Evolutionary conservation across 805 yeast genomes (phyloP).

Genomic region (Grigorovia transvaalensis): DNA sequence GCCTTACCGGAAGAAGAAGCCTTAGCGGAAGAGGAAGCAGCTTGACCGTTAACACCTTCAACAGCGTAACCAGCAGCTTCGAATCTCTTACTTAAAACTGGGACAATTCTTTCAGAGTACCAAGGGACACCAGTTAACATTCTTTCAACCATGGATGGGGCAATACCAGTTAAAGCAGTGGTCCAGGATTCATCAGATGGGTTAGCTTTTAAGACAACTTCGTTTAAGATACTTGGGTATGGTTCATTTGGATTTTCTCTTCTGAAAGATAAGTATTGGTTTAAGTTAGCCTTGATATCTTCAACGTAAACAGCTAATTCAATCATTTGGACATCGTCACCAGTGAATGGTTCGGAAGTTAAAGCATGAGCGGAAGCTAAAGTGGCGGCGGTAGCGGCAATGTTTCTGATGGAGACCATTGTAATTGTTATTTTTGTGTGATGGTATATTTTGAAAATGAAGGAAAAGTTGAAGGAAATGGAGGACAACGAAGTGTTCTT

Average conservation of each 20-base stretch:
- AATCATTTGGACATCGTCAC: slow-evolving; percentile 2
- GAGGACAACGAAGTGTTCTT: too few species aligned
- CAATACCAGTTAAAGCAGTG: slow-evolving; percentile 18
- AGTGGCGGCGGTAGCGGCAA: slow-evolving; percentile 3
- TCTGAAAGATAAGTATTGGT: slow-evolving; percentile 6
- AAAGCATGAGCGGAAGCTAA: slow-evolving; percentile 5
- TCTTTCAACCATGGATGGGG: slow-evolving; percentile 18
- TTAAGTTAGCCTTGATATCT: slow-evolving; percentile 5
- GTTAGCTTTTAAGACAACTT: neutral
- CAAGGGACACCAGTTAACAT: slow-evolving; percentile 29
- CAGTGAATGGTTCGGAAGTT: slow-evolving; percentile 2
- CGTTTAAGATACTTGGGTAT: slow-evolving; percentile 5
- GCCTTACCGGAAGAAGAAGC: neutral
- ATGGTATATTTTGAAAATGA: too few species aligned
- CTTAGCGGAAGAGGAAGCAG: neutral
- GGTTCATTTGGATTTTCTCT: slow-evolving; percentile 7
- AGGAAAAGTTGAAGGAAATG: too few species aligned
- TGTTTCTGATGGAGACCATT: slow-evolving; percentile 2
- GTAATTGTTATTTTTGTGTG: neutral
- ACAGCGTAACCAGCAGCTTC: neutral
- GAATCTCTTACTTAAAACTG: slow-evolving; percentile 3
- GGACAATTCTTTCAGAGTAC: slow-evolving; percentile 23
- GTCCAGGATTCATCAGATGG: slow-evolving; percentile 27
- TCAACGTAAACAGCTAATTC: slow-evolving; percentile 7
- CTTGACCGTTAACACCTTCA: neutral